Conservation (phyloP, 192 early-diverging fungal genomes). For the Anaeromyces robustus region DNA sequence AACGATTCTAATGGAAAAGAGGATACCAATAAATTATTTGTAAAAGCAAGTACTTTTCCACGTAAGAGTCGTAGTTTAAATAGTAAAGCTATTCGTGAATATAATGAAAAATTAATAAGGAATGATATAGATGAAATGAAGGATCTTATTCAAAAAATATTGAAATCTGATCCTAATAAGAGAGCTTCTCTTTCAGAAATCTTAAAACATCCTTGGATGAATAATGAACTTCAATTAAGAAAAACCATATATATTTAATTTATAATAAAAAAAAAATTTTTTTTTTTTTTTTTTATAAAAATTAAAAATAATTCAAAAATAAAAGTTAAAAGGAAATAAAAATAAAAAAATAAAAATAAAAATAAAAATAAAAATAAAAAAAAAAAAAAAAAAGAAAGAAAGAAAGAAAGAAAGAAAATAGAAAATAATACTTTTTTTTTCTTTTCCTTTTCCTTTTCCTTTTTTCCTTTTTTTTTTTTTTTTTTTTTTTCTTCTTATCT, state of each 20-base stretch:
- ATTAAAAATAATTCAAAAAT: too few species aligned
- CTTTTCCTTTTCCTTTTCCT: too few species aligned
- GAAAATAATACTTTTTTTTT: too few species aligned
- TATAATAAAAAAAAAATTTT: neutral
- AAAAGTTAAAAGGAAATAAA: too few species aligned
- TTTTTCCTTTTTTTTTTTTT: too few species aligned
- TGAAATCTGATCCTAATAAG: conserved; percentile 21
- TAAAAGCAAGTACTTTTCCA: neutral
- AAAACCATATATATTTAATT: neutral
- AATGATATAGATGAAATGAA: conserved; percentile 19
- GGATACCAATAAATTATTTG: neutral
- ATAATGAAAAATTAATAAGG: conserved; percentile 4
- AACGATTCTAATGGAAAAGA: neutral
- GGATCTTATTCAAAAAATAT: conserved; percentile 25
- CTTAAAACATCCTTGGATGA: conserved; percentile 21
- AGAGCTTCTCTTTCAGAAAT: conserved; percentile 20
- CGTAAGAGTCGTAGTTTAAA: neutral
- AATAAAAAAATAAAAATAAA: too few species aligned
- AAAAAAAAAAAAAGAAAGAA: too few species aligned
- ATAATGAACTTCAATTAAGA: neutral
- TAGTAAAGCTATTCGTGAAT: neutral
- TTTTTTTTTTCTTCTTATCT: too few species aligned
- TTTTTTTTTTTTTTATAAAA: too few species aligned
- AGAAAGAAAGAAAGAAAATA: too few species aligned
- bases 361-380: too few species aligned